Conservation (phyloP, 2,329 filamentous ascomycete species). For the Beauveria asiatica region DNA sequence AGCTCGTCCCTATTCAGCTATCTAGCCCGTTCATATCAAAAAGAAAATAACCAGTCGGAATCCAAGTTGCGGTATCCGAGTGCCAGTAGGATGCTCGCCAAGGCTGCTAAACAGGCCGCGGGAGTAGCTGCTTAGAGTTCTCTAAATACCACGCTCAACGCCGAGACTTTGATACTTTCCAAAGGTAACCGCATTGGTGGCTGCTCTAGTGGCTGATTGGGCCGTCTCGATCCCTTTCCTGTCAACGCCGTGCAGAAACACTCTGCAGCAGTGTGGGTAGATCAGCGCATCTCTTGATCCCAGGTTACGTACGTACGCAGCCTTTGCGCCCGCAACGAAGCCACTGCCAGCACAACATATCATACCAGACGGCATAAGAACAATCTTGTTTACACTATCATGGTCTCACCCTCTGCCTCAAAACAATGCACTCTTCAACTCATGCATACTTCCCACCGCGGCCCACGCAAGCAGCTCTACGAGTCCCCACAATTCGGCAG, state of each 20-base stretch:
- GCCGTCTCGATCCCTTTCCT: not conserved
- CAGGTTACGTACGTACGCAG: not conserved
- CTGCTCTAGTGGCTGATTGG: not conserved
- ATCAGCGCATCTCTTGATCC: not conserved
- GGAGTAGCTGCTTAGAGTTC: no score
- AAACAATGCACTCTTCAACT: not conserved
- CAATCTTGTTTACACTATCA: not conserved
- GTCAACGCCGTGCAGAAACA: not conserved
- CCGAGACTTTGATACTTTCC: not conserved
- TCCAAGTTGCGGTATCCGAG: not conserved
- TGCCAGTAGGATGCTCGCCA: not conserved
- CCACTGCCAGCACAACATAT: conserved; percentile 1
- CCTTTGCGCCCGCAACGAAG: not conserved
- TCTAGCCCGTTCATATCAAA: not conserved
- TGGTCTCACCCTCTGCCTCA: not conserved
- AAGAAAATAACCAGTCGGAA: not conserved
- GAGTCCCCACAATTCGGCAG: not conserved
- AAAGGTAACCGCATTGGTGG: not conserved
- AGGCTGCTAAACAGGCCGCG: not conserved
- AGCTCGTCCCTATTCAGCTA: no score
- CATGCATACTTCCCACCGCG: not conserved
- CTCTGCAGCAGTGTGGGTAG: not conserved
- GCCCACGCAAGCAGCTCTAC: not conserved
- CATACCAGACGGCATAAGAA: not conserved
- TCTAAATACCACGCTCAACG: not conserved